These are phyloP conservation scores for Psophocarpus tetragonolobus DNA, from an alignment of 306 rosid genomes.

Conservation along the genomic window DNA sequence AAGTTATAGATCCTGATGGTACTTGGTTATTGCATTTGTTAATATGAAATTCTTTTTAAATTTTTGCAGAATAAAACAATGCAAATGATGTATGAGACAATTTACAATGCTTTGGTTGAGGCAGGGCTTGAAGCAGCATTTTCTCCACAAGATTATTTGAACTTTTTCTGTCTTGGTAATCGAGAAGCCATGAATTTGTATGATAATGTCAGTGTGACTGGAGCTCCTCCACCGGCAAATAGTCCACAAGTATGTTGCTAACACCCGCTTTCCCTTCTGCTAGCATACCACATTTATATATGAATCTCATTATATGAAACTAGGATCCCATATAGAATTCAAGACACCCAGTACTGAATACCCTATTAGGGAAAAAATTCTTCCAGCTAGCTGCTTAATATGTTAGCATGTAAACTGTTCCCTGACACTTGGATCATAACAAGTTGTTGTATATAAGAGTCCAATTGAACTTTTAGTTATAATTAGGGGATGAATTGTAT, in stretches of 20 bases:
- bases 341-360: neutral
- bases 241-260: constrained; percentile 68
- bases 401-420: neutral
- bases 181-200: constrained; percentile 62
- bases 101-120: constrained; percentile 85
- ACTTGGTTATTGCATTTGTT: constrained; percentile 21
- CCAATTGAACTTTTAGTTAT: too few species aligned
- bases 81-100: constrained; percentile 97
- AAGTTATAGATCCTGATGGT: neutral
- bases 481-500: too few species aligned
- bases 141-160: constrained; percentile 87
- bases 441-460: constrained; percentile 14
- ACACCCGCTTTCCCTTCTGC: neutral
- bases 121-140: constrained; percentile 81
- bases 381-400: neutral
- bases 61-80: constrained; percentile 82
- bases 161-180: constrained; percentile 94
- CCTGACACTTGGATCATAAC: neutral
- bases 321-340: constrained; percentile 5
- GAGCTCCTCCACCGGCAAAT: constrained; percentile 71
- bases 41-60: constrained; percentile 15
- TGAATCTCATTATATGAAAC: neutral
- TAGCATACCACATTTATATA: neutral
- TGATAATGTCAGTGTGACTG: constrained; percentile 40
- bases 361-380: neutral